Base-by-base conservation (phyloP, 2,329 filamentous ascomycete species). In the Dactylonectria macrodidyma region DNA sequence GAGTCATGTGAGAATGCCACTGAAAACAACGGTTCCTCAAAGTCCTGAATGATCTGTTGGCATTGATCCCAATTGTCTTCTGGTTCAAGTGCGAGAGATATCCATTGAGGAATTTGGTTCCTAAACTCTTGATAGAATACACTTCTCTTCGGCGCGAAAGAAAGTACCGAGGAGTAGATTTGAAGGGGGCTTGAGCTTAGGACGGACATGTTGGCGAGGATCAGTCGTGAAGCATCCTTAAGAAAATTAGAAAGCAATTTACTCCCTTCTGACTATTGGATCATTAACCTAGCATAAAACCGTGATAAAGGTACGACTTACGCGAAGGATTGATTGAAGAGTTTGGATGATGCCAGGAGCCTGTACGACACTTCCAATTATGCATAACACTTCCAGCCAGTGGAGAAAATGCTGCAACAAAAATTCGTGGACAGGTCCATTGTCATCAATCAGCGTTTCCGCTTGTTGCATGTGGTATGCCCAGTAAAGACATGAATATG, bases 91-190 rank as follows among this genome's bases (percentile, higher is more conserved):
- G 46, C 14, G 2, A 58, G 41, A 26, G 24, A 41, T 6, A 65
- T 59, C 62, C 62, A 65, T 5, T 19, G 0, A 34, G 47, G 62
- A 16, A 59, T 51, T 11, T 36, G 10, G 16, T 41, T 30, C 2
- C 5, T 33, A 5, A 58, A 63, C 5, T 30, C 5, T 30, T 19
- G 6, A 10, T 46, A 33, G 2, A 65, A 12, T 5, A 14, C 8
- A 36, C 47, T 65, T 12, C 26, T 46, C 6, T 10, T 44, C 12
- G 62, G 62, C 4, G 30, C 26, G 19, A 65, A 59, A 2, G 16
- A 24, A 14, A 65, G 62, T 22, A 46, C 19, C 3, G 58, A 57
- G 16, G 51, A 54, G 46, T 66, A 66, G 11, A 66, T 34, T 30
- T 66, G 64, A 44, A 66, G 44, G 38, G 64, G 58, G 1, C 36